Evolutionary conservation across 129 eudicot genomes (phyloP), one percentile per base, ranked within the genome.

Genomic region (Smallanthus sonchifolius): DNA sequence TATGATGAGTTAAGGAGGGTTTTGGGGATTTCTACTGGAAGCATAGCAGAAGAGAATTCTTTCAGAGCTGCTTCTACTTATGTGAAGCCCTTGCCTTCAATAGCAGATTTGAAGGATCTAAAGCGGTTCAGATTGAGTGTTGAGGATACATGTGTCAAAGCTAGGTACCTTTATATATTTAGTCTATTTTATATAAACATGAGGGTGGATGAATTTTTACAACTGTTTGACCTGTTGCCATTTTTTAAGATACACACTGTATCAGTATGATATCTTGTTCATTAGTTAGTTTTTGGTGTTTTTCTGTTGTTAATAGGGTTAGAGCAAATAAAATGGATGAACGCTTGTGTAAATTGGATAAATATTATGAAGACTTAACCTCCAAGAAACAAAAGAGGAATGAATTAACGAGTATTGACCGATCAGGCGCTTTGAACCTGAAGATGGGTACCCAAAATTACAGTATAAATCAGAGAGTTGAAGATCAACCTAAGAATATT

Each of bases 401-500:
- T 63, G 92, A 90, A 47, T 65, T 73, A 66, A 71, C 61, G 76
- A 64, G 83, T 49, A 82, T 78, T 82, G 96, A 89, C 70, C 78
- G 94, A 69, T 60, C 89, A 72, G 80, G 88, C 82, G 89, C 85
- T 40, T 80, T 86, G 63, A 85, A 83, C 81, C 55, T 83, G 82
- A 91, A 88, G 86, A 81, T 79, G 66, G 89, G 89, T 52, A 64
- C 81, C 65, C 91, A 82, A 83, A 81, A 74, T 10, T 76, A 87
- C 75, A 73, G 72, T 69, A 79, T 81, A 34, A 69, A 69, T 62
- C 87, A 83, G 68, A 85, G 83, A 75, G 63, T 81, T 47, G 97
- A 88, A 75, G 97, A 92, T 54, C 86, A 83, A 75, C 84, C 91
- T 63, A 92, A 89, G 86, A 89, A 87, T 70, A 78, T 69, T 76